Evolutionary conservation across 2,329 filamentous ascomycete genomes (phyloP).

Genomic region (Beauveria caledonica): DNA sequence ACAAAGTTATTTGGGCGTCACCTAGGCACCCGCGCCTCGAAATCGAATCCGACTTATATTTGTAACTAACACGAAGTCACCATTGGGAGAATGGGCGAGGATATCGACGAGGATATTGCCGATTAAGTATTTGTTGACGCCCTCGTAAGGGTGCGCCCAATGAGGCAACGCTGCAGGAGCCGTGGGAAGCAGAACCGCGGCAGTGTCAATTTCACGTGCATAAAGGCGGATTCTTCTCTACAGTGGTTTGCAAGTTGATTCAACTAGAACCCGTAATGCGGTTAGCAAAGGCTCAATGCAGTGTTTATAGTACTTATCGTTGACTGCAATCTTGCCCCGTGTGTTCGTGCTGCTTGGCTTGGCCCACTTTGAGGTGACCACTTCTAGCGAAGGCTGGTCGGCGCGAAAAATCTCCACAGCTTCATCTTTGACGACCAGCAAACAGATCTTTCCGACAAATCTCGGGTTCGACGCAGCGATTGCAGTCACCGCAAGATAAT

Average conservation of each 20-base stretch:
- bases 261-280: neutral
- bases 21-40: neutral
- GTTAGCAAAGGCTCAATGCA: neutral
- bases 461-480: conserved; percentile 6
- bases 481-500: neutral
- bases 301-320: neutral
- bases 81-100: neutral
- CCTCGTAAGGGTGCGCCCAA: conserved; percentile 1
- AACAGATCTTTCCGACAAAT: conserved; percentile 28
- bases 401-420: conserved; percentile 9
- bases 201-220: neutral
- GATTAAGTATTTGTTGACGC: neutral
- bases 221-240: neutral
- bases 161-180: neutral
- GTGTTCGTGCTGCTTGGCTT: neutral
- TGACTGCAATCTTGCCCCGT: neutral
- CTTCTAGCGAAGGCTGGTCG: conserved; percentile 3
- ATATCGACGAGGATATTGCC: neutral
- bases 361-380: conserved; percentile 4
- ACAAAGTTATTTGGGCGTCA: conserved; percentile 7
- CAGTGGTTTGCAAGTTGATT: neutral
- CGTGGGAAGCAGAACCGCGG: neutral
- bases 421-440: conserved; percentile 17
- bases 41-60: neutral
- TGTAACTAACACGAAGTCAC: neutral